These are phyloP conservation scores for Epichloe typhina DNA, from an alignment of 2,329 filamentous ascomycete genomes.

Conservation along the genomic window DNA sequence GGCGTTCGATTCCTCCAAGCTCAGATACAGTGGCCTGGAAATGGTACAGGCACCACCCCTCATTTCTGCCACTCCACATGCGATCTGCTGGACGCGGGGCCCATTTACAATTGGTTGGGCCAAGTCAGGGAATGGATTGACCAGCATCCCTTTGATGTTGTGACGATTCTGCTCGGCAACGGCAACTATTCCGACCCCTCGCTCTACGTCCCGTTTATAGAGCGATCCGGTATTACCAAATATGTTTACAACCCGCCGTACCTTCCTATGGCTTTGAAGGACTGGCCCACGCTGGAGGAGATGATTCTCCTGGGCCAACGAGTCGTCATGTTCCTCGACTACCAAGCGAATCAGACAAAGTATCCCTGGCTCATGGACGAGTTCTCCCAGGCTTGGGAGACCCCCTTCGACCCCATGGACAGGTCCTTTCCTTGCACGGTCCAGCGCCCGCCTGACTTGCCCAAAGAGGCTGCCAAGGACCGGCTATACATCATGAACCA, in stretches of 20 bases:
- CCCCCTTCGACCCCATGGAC: conserved; percentile 65
- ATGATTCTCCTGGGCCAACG: conserved; percentile 62
- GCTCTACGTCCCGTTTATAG: conserved; percentile 56
- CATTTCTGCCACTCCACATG: conserved; percentile 83
- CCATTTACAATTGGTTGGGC: conserved; percentile 59
- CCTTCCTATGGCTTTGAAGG: conserved; percentile 54
- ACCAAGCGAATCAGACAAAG: conserved; percentile 62
- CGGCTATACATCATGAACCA: conserved; percentile 79
- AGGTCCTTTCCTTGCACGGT: conserved; percentile 61
- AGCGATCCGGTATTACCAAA: conserved; percentile 55
- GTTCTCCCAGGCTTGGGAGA: conserved; percentile 84
- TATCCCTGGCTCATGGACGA: conserved; percentile 80
- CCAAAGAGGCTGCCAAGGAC: conserved; percentile 37
- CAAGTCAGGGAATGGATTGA: conserved; percentile 61
- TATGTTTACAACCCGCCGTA: conserved; percentile 63
- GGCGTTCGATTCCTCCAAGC: conserved; percentile 53
- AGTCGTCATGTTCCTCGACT: conserved; percentile 73
- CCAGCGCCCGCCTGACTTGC: conserved; percentile 60
- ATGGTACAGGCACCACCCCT: conserved; percentile 28
- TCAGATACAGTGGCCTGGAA: conserved; percentile 46
- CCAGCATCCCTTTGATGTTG: conserved; percentile 69
- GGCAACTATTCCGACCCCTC: conserved; percentile 53
- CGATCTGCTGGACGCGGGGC: conserved; percentile 67
- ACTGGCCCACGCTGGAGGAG: conserved; percentile 73
- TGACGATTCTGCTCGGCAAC: conserved; percentile 79